These are phyloP conservation scores for Neurospora sp. DNA, from an alignment of 495 filamentous ascomycete genomes.

Conservation along the genomic window DNA sequence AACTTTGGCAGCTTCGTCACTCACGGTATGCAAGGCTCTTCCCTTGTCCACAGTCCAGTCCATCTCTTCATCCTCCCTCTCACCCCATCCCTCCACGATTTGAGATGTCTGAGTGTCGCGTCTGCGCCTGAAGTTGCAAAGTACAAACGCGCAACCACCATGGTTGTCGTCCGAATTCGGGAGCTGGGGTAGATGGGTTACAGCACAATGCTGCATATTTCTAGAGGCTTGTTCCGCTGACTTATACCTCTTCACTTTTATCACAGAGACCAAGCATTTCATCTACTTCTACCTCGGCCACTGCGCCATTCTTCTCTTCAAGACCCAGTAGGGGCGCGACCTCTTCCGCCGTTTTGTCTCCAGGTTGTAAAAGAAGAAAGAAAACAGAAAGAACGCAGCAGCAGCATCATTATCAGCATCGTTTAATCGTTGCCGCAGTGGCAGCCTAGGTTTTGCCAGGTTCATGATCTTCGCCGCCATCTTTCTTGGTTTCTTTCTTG, in stretches of 20 bases:
- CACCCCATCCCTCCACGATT: not conserved
- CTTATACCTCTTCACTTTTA: not conserved
- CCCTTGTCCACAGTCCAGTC: not conserved
- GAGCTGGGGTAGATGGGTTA: not conserved
- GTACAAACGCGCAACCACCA: not conserved
- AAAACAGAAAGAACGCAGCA: not conserved
- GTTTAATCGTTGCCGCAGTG: not conserved
- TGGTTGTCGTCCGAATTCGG: not conserved
- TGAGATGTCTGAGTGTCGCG: not conserved
- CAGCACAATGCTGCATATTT: not conserved
- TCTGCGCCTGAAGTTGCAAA: not conserved
- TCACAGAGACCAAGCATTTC: slow-evolving; percentile 93
- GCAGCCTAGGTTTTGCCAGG: not conserved
- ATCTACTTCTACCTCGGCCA: slow-evolving; percentile 99
- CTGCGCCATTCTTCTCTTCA: slow-evolving; percentile 97
- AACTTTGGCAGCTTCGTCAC: slow-evolving; percentile 99
- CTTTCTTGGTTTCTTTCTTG: too few species aligned
- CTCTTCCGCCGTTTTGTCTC: slow-evolving; percentile 19
- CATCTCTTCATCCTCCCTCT: not conserved
- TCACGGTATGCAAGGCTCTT: slow-evolving; percentile 54
- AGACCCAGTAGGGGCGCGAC: slow-evolving; percentile 67
- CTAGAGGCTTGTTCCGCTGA: not conserved
- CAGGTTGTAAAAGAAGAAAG: slow-evolving; percentile 7
- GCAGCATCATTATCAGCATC: not conserved
- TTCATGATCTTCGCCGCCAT: not conserved